Base-by-base conservation (phyloP, 139 green algal species). In the Micractinium conductrix region DNA sequence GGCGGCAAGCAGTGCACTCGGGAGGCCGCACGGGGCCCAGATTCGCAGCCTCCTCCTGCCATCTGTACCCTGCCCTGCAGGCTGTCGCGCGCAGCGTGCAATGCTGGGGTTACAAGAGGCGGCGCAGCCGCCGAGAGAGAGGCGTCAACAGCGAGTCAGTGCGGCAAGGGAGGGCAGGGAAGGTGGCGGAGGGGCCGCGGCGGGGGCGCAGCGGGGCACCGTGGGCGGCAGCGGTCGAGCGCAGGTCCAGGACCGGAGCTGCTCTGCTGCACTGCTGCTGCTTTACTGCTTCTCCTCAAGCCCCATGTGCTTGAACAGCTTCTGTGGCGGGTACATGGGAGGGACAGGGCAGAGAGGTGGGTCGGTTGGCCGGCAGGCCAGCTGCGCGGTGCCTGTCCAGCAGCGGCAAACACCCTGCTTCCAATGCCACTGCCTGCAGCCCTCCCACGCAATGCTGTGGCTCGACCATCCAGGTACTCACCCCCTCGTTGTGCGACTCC, bases 401-500 rank as follows among this genome's bases (percentile, higher is more conserved):
- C 38, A 16, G 43, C 21, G n/a, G 65, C 42, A 43, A 50, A 16
- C 74, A 69, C n/a, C n/a, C n/a, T n/a, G n/a, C n/a, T n/a, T n/a
- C n/a, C n/a, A n/a, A n/a, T n/a, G n/a, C n/a, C n/a, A n/a, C n/a
- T n/a, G n/a, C n/a, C n/a, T n/a, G 16, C 28, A 48, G 16, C 69
- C 2, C 40, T 43, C 69, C 2, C 40, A 48, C 50, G n/a, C n/a
- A 42, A n/a, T n/a, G n/a, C n/a, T n/a, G n/a, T n/a, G n/a, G n/a
- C n/a, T n/a, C n/a, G n/a, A 17, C n/a, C 55, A 65, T 26, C 40
- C 24, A 10, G 48, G 48, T 19, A 4, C 83, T 83, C 73, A 88
- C 81, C 73, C 84, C 84, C 53, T 89, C 74, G 80, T 91, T 91
- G 80, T 88, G 87, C 14, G 84, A 89, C 79, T 91, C 84, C 87